These are phyloP conservation scores for Metschnikowia anglica DNA, from an alignment of 805 yeast species.

Conservation along the genomic window DNA sequence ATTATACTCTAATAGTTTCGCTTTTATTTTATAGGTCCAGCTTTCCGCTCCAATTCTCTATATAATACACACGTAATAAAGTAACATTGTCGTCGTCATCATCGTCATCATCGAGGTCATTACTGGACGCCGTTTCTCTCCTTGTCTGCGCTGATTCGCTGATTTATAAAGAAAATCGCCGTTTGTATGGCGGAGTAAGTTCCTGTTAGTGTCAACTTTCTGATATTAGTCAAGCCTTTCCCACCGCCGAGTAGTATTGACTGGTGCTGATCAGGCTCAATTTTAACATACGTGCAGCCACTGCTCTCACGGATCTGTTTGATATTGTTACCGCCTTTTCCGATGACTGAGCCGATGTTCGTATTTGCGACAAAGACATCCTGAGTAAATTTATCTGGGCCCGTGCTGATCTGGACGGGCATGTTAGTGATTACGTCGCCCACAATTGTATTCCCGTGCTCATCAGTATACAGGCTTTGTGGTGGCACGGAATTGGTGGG, in stretches of 20 bases:
- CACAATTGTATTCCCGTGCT: constrained; percentile 42
- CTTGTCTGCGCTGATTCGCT: constrained; percentile 66
- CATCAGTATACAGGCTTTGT: constrained; percentile 40
- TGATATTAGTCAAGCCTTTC: constrained; percentile 42
- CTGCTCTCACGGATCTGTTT: constrained; percentile 73
- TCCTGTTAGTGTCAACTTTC: constrained; percentile 70
- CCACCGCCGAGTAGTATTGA: constrained; percentile 46
- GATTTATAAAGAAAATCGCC: constrained; percentile 70
- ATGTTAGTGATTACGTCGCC: constrained; percentile 45
- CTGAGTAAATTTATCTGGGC: constrained; percentile 57
- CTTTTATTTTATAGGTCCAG: too few relatives aligned
- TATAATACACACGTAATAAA: constrained; percentile 1
- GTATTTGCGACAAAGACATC: constrained; percentile 74
- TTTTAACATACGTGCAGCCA: constrained; percentile 69
- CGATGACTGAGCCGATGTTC: constrained; percentile 81
- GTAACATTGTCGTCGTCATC: background rate
- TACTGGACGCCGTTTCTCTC: constrained; percentile 39
- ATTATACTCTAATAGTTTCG: too few relatives aligned
- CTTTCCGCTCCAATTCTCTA: background rate
- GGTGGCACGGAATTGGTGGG: constrained; percentile 17
- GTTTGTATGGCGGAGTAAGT: constrained; percentile 64
- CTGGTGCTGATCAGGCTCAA: constrained; percentile 61
- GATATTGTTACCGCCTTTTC: constrained; percentile 81
- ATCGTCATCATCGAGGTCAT: background rate
- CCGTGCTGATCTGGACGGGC: constrained; percentile 34